phyloP scores from a whole-genome alignment of 139 green algal species.

The Desmodesmus armatus region DNA sequence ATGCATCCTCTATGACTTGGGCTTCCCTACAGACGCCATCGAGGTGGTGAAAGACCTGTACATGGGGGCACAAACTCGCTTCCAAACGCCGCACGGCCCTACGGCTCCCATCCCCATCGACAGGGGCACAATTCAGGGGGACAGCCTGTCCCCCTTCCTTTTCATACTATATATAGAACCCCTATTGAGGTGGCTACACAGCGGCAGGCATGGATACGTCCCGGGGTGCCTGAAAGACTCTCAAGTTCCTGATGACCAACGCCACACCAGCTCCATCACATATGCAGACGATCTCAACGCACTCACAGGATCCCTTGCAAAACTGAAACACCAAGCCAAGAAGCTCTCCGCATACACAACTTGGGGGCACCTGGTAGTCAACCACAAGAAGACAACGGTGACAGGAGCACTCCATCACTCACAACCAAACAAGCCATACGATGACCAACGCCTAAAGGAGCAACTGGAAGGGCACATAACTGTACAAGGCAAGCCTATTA shows the following conservation, averaged over 20 bases:
- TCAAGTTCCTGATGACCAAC: no score
- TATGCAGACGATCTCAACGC: slow-evolving; percentile 20
- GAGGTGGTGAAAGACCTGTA: slow-evolving; percentile 57
- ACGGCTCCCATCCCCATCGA: slow-evolving; percentile 43
- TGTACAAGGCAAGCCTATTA: neutral
- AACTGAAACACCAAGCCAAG: neutral
- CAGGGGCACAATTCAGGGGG: slow-evolving; percentile 57
- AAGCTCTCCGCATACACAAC: neutral
- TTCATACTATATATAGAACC: slow-evolving; percentile 42
- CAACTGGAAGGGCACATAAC: neutral
- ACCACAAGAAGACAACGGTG: slow-evolving; percentile 10
- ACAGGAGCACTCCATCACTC: neutral
- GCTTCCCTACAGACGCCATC: slow-evolving; percentile 50
- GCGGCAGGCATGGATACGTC: neutral
- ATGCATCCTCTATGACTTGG: slow-evolving; percentile 50
- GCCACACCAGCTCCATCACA: neutral
- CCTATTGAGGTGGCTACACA: slow-evolving; percentile 7
- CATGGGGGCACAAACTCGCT: slow-evolving; percentile 33
- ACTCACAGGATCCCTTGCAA: neutral
- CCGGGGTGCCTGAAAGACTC: neutral
- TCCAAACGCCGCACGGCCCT: slow-evolving; percentile 5
- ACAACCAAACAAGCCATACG: neutral
- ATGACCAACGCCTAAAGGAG: neutral
- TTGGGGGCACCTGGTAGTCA: slow-evolving; percentile 9
- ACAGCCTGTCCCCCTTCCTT: slow-evolving; percentile 53